These are phyloP conservation scores for Zychaea mexicana DNA, from an alignment of 371 early-diverging fungal genomes.

Conservation along the genomic window DNA sequence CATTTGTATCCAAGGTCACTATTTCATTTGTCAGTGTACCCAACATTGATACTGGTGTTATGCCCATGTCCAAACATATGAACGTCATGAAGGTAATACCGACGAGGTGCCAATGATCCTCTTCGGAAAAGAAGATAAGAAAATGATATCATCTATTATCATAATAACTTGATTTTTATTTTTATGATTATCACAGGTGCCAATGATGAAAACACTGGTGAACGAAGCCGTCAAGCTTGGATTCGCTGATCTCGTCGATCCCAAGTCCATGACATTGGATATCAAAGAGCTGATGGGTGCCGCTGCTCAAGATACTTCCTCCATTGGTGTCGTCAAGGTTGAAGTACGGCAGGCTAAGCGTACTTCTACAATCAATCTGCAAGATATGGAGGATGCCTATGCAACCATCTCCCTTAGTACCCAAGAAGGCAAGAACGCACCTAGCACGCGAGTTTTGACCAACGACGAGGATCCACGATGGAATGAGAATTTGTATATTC, in stretches of 20 bases:
- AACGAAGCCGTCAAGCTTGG: slow-evolving; percentile 37
- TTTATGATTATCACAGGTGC: slow-evolving; percentile 18
- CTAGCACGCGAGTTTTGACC: slow-evolving; percentile 34
- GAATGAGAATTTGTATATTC: slow-evolving; percentile 31
- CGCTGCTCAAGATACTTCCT: slow-evolving; percentile 21
- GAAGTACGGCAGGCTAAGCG: slow-evolving; percentile 24
- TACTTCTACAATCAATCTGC: neutral
- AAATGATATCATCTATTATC: too few species aligned
- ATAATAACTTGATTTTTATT: neutral
- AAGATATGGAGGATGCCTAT: slow-evolving; percentile 34
- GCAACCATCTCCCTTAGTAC: slow-evolving; percentile 26
- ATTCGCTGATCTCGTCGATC: slow-evolving; percentile 30
- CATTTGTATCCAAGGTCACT: slow-evolving; percentile 35
- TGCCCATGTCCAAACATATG: slow-evolving; percentile 35
- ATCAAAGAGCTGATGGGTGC: slow-evolving; percentile 24
- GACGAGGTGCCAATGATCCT: too few species aligned
- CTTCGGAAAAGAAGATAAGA: too few species aligned
- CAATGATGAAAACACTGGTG: slow-evolving; percentile 29
- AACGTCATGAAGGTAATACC: slow-evolving; percentile 41
- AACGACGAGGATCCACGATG: slow-evolving; percentile 35
- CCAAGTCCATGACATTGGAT: slow-evolving; percentile 34
- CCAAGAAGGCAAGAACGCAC: neutral
- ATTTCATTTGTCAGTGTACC: slow-evolving; percentile 36
- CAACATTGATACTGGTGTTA: slow-evolving; percentile 33
- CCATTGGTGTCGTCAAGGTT: slow-evolving; percentile 37